phyloP scores from a whole-genome alignment of 2,329 filamentous ascomycete species.

The Fusarium globosum region DNA sequence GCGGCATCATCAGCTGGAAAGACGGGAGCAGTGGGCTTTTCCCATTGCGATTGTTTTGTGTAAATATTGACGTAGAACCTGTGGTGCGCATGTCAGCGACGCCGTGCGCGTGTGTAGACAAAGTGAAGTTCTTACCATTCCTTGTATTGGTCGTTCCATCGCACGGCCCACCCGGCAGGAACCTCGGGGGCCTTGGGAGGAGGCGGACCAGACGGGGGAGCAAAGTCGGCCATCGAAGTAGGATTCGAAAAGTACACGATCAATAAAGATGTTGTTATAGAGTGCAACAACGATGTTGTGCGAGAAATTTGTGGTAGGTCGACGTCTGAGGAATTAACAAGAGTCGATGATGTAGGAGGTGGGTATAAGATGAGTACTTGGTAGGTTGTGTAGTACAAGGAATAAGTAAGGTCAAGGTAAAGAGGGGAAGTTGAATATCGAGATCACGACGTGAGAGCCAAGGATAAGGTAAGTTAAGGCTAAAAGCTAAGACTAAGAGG shows the following conservation, averaged over 20 bases:
- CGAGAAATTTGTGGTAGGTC: not conserved
- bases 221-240: slow-evolving; percentile 63
- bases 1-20: slow-evolving; percentile 58
- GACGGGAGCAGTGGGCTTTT: slow-evolving; percentile 78
- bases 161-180: slow-evolving; percentile 78
- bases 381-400: not conserved
- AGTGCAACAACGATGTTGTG: not conserved
- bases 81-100: slow-evolving; percentile 24
- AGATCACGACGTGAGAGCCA: slow-evolving; percentile 1
- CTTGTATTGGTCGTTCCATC: slow-evolving; percentile 89
- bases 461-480: not conserved
- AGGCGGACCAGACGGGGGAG: slow-evolving; percentile 64
- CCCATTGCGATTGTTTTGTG: slow-evolving; percentile 93
- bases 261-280: not conserved
- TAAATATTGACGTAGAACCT: slow-evolving; percentile 93
- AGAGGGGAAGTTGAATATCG: slow-evolving; percentile 13
- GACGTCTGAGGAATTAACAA: not conserved
- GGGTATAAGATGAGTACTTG: not conserved
- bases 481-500: slow-evolving; percentile 1
- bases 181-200: slow-evolving; percentile 72
- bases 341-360: slow-evolving; percentile 34
- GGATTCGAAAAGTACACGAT: not conserved
- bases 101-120: not conserved
- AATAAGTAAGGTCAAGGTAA: not conserved
- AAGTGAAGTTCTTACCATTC: slow-evolving; percentile 71